phyloP scores from a whole-genome alignment of 495 filamentous ascomycete genomes.

The Podospora sp. region DNA sequence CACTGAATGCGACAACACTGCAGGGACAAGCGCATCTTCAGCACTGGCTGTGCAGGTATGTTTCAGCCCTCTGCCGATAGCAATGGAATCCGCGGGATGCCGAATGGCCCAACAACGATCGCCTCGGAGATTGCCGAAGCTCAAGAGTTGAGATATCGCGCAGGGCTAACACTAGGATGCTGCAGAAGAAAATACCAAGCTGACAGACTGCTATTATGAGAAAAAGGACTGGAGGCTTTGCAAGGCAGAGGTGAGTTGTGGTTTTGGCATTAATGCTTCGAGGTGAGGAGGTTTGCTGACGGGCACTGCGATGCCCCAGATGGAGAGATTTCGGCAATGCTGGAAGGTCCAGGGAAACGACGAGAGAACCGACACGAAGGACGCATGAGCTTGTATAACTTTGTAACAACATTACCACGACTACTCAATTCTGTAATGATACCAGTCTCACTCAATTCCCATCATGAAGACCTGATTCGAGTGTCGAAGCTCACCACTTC shows the following conservation, averaged over 20 bases:
- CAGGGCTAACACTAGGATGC: background rate
- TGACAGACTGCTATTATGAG: conserved; percentile 94
- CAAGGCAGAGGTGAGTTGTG: conserved; percentile 74
- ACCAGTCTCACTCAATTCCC: background rate
- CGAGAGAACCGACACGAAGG: conserved; percentile 74
- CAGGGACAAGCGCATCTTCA: conserved; percentile 92
- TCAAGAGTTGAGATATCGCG: background rate
- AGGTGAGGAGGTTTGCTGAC: background rate
- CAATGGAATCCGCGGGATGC: conserved; percentile 3
- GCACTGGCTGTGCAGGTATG: conserved; percentile 89
- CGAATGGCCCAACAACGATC: background rate
- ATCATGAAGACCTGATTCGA: background rate
- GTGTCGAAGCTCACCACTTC: background rate
- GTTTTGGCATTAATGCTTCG: background rate
- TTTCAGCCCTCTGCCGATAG: conserved; percentile 14
- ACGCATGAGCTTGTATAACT: conserved; percentile 44
- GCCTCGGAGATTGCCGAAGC: background rate
- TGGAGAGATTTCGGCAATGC: conserved; percentile 88
- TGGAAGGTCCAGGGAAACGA: conserved; percentile 94
- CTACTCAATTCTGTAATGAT: background rate
- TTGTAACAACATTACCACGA: background rate
- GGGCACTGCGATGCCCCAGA: conserved; percentile 54
- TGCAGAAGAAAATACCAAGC: conserved; percentile 79
- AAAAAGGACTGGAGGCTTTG: conserved; percentile 96
- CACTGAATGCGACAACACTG: conserved; percentile 20